Conservation (phyloP, 2,329 filamentous ascomycete species). For the Cladorrhinum sp. region DNA sequence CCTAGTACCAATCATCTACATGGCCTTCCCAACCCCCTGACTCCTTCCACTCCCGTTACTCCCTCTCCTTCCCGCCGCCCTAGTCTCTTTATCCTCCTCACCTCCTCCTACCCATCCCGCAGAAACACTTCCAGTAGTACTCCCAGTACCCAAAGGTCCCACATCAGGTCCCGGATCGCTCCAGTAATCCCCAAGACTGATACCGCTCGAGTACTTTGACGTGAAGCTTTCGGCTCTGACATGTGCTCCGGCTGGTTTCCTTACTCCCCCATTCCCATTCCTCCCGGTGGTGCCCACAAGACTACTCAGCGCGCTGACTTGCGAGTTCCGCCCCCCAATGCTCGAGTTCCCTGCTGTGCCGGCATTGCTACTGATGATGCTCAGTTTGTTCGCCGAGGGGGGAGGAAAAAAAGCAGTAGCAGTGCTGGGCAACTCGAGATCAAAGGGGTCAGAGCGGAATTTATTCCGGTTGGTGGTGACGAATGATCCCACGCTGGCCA, state of each 20-base stretch:
- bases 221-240: conserved; percentile 39
- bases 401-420: conserved; percentile 5
- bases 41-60: conserved; percentile 29
- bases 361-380: conserved; percentile 30
- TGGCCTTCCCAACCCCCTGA: conserved; percentile 38
- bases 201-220: conserved; percentile 51
- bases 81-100: conserved; percentile 20
- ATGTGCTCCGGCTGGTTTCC: conserved; percentile 34
- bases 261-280: not conserved
- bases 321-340: conserved; percentile 13
- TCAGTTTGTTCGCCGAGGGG: conserved; percentile 22
- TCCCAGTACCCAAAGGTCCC: conserved; percentile 31
- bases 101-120: too few species aligned
- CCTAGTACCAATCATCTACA: conserved; percentile 21
- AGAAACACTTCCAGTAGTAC: too few species aligned
- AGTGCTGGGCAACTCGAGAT: conserved; percentile 50
- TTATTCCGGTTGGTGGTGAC: conserved; percentile 43
- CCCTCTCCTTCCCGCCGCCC: conserved; percentile 23
- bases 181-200: conserved; percentile 44
- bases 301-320: conserved; percentile 22
- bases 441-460: conserved; percentile 63
- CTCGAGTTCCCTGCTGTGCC: conserved; percentile 18
- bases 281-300: too few species aligned
- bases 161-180: conserved; percentile 56
- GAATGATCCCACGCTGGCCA: conserved; percentile 41